Base-by-base conservation (phyloP, 129 eudicot genomes). In the Ambrosia trifida region DNA sequence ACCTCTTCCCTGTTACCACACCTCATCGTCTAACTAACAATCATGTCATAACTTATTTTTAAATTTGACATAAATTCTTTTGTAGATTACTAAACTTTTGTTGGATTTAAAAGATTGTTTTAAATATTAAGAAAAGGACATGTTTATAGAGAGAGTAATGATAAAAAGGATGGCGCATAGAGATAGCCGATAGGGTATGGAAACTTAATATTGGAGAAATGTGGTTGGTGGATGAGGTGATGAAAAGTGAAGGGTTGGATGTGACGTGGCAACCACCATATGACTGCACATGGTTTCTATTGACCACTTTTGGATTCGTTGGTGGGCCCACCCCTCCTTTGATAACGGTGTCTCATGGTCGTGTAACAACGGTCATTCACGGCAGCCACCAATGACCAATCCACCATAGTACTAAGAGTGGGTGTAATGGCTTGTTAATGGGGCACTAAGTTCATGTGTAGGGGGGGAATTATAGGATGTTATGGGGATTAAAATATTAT, bases 251-350 rank as follows among this genome's bases (percentile, higher is more conserved):
- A 40, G 43, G 3, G 68, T 17, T 67, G 0, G 80, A 76, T 61
- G 75, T 76, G 77, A 80, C 69, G 85, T 85, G 87, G 85, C 96
- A 88, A 86, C 96, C 67, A 88, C 97, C 90, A 91, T 91, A 88
- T 88, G 90, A 73, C 83, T 75, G 90, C 97, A 91, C 96, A 91
- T 91, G 97, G 85, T 5, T 84, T 83, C 87, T 85, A 60, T 86
- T 88, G 73, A 87, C 90, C 87, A 84, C 88, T 86, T 83, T 86
- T 76, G 79, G 44, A 20, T 64, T 62, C 38, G 43, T 28, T 64
- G 73, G 75, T 69, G 64, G 74, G 72, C 61, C 78, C 16, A 72
- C 70, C 52, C 38, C 45, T 50, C 35, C 51, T 77, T 68, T n/a
- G 44, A 40, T 36, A 3, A 14, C 38, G 46, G 31, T 11, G 53